phyloP scores from a whole-genome alignment of 805 yeast species.

The Torulaspora maleeae region DNA sequence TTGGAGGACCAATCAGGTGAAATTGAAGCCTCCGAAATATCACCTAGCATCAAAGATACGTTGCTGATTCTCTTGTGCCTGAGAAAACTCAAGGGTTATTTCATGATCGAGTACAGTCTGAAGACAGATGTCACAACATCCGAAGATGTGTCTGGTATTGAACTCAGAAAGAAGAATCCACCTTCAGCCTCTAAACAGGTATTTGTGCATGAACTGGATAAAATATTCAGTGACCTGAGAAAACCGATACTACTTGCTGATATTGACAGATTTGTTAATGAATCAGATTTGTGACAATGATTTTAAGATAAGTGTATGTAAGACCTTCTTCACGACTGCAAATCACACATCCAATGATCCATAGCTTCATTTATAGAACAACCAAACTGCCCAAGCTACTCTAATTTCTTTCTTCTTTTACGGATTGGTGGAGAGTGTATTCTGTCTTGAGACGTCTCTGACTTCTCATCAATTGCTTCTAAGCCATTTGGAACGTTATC shows the following conservation, averaged over 20 bases:
- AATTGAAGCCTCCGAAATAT: not conserved
- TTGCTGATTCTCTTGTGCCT: slow-evolving; percentile 15
- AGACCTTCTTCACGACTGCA: not conserved
- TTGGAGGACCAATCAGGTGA: slow-evolving; percentile 18
- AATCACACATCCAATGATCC: not conserved
- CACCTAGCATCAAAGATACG: slow-evolving; percentile 5
- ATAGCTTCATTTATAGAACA: not conserved
- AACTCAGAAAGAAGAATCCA: slow-evolving; percentile 15
- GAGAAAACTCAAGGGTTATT: slow-evolving; percentile 11
- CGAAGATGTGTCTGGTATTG: slow-evolving; percentile 16
- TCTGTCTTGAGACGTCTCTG: not conserved
- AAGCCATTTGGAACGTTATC: not conserved
- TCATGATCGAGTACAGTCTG: slow-evolving; percentile 16
- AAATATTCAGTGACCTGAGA: not conserved
- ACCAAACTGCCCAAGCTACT: not conserved
- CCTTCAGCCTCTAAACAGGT: not conserved
- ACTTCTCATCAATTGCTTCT: not conserved
- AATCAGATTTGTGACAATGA: not conserved
- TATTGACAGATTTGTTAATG: not conserved
- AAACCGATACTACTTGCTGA: not conserved
- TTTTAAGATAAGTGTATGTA: not conserved
- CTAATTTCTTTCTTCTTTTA: slow-evolving; percentile 4
- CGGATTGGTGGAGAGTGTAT: slow-evolving; percentile 9
- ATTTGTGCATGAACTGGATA: not conserved
- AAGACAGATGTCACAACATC: slow-evolving; percentile 14